Percentiles rank a stretch among this genome's conserved stretches.
phyloP scores from a whole-genome alignment of 2,329 filamentous ascomycete species.

The Aureobasidium sp. region DNA sequence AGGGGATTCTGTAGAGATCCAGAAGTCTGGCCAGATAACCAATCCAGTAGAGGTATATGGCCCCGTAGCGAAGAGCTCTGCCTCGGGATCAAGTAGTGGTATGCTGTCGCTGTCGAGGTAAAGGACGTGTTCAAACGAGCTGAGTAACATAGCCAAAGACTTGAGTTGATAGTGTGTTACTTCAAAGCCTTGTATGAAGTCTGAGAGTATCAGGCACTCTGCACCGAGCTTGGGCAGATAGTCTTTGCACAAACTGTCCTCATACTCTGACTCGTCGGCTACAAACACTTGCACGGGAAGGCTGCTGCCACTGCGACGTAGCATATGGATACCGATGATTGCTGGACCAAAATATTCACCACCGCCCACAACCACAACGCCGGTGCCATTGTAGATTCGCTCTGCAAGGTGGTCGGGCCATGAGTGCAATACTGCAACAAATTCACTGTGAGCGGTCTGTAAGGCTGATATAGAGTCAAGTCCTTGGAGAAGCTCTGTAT shows the following conservation, averaged over 20 bases:
- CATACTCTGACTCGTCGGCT: conserved; percentile 34
- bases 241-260: conserved; percentile 36
- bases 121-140: conserved; percentile 42
- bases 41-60: conserved; percentile 37
- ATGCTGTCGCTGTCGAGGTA: conserved; percentile 45
- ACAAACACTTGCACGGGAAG: conserved; percentile 43
- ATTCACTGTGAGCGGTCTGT: conserved; percentile 16
- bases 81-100: conserved; percentile 36
- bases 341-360: conserved; percentile 38
- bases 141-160: conserved; percentile 43
- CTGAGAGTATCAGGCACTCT: conserved; percentile 37
- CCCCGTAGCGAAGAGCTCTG: conserved; percentile 34
- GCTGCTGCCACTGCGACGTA: conserved; percentile 36
- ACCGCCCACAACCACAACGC: conserved; percentile 36
- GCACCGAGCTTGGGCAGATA: conserved; percentile 38
- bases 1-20: conserved; percentile 34
- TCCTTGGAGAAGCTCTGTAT: neutral
- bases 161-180: conserved; percentile 41
- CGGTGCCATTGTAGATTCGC: conserved; percentile 20
- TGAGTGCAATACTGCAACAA: conserved; percentile 1
- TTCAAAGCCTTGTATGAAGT: conserved; percentile 27
- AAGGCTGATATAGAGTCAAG: conserved; percentile 14
- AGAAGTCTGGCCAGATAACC: conserved; percentile 44
- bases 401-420: conserved; percentile 7
- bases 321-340: conserved; percentile 40